phyloP scores from a whole-genome alignment of 2,329 filamentous ascomycete genomes.

The Didymella glomerata region DNA sequence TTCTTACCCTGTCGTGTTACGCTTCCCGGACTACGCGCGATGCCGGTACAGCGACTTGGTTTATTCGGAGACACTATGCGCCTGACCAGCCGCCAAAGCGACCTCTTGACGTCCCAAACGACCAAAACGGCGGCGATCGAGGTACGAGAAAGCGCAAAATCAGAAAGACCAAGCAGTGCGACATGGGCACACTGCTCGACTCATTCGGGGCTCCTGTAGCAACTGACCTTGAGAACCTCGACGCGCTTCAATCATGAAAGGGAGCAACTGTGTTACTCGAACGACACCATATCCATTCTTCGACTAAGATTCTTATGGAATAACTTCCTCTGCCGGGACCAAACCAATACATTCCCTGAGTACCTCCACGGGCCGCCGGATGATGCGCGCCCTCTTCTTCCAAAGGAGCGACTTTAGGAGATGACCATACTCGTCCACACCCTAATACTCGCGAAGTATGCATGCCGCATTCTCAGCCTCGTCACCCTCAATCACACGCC shows the following conservation, averaged over 20 bases:
- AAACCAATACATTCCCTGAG: background rate
- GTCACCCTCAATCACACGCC: background rate
- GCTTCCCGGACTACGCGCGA: background rate
- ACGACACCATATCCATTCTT: background rate
- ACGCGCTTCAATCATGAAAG: background rate
- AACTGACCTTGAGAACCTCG: background rate
- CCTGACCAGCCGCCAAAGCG: background rate
- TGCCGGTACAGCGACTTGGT: background rate
- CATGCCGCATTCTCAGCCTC: slow-evolving; percentile 2
- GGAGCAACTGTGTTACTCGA: background rate
- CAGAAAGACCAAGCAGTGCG: slow-evolving; percentile 20
- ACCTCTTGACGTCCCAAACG: background rate
- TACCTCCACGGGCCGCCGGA: background rate
- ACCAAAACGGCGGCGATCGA: no score
- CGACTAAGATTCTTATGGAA: background rate
- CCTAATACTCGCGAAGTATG: background rate
- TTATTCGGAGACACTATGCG: background rate
- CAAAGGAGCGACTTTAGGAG: slow-evolving; percentile 20
- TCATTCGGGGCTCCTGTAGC: slow-evolving; percentile 9
- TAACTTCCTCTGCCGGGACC: background rate
- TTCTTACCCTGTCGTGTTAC: slow-evolving; percentile 5
- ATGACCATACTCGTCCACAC: slow-evolving; percentile 4
- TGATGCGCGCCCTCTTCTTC: background rate
- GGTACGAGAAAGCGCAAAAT: slow-evolving; percentile 28
- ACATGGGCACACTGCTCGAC: slow-evolving; percentile 27